Percentiles rank a stretch among this genome's conserved stretches.
Evolutionary conservation across 2,329 filamentous ascomycete genomes (phyloP).

Genomic region (Alternaria triticina): DNA sequence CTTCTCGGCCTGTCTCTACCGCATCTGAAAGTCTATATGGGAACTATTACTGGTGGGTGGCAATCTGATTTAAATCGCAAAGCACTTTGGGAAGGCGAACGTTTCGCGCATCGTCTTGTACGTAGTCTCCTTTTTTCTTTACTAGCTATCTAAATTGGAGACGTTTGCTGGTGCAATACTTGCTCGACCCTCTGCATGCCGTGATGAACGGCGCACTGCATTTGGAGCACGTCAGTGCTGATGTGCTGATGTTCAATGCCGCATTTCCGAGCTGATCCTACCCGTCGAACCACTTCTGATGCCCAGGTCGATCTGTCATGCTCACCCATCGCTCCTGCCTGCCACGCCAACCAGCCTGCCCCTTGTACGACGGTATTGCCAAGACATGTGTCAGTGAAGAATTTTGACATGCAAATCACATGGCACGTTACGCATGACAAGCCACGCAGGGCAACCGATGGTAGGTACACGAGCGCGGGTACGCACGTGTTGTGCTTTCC

Average conservation of each 20-base stretch:
- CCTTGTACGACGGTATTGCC: not conserved
- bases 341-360: not conserved
- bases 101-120: conserved; percentile 13
- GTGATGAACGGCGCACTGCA: not conserved
- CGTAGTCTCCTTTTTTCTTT: conserved; percentile 12
- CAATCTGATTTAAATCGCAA: conserved; percentile 21
- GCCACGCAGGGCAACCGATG: conserved; percentile 2
- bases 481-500: conserved; percentile 11
- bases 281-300: not conserved
- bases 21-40: conserved; percentile 11
- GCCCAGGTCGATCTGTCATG: not conserved
- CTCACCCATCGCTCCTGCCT: conserved; percentile 1
- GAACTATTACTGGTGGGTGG: conserved; percentile 23
- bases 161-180: conserved; percentile 17
- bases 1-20: conserved; percentile 19
- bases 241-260: not conserved
- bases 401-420: not conserved
- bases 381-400: not conserved
- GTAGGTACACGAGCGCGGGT: conserved; percentile 5
- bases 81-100: conserved; percentile 18
- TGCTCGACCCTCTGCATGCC: not conserved
- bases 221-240: not conserved
- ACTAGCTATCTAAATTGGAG: conserved; percentile 20
- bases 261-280: not conserved
- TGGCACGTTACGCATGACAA: not conserved